Evolutionary conservation across 129 eudicot genomes (phyloP).

Genomic region (Flaveria brownii): DNA sequence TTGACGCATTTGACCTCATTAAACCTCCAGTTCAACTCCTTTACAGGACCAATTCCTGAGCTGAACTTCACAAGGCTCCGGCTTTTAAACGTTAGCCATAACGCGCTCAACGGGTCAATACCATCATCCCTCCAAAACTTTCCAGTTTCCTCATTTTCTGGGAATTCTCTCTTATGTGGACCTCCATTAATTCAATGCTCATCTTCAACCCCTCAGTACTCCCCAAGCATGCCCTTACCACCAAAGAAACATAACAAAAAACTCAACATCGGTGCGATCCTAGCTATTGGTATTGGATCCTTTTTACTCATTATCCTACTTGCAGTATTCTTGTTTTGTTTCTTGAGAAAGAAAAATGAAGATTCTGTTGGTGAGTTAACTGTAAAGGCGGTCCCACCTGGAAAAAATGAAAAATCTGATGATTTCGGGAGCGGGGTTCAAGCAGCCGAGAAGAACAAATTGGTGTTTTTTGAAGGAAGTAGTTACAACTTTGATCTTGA

Average conservation of each 20-base stretch:
- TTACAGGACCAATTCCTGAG: conserved; percentile 64
- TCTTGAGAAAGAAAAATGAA: conserved; percentile 51
- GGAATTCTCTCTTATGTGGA: conserved; percentile 71
- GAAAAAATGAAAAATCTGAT: conserved; percentile 58
- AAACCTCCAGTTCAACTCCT: conserved; percentile 60
- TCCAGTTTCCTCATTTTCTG: conserved; percentile 65
- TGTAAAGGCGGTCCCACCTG: conserved; percentile 49
- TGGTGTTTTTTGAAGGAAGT: conserved; percentile 74
- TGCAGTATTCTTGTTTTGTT: conserved; percentile 40
- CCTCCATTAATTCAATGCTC: conserved; percentile 58
- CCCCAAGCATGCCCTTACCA: conserved; percentile 29
- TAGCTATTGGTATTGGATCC: conserved; percentile 59
- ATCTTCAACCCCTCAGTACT: conserved; percentile 17
- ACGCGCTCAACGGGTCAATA: conserved; percentile 63
- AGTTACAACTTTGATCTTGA: conserved; percentile 81
- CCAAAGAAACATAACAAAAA: conserved; percentile 40
- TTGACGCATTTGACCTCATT: conserved; percentile 55
- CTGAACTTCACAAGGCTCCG: conserved; percentile 55
- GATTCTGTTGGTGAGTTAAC: conserved; percentile 42
- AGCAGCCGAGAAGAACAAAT: conserved; percentile 78
- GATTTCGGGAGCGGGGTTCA: conserved; percentile 92
- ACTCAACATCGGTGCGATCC: conserved; percentile 44
- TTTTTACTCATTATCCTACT: conserved; percentile 41
- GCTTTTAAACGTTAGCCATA: conserved; percentile 61
- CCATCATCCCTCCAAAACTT: conserved; percentile 65